phyloP scores from a whole-genome alignment of 2,329 filamentous ascomycete genomes.

The Plectosphaerella cucumerina region DNA sequence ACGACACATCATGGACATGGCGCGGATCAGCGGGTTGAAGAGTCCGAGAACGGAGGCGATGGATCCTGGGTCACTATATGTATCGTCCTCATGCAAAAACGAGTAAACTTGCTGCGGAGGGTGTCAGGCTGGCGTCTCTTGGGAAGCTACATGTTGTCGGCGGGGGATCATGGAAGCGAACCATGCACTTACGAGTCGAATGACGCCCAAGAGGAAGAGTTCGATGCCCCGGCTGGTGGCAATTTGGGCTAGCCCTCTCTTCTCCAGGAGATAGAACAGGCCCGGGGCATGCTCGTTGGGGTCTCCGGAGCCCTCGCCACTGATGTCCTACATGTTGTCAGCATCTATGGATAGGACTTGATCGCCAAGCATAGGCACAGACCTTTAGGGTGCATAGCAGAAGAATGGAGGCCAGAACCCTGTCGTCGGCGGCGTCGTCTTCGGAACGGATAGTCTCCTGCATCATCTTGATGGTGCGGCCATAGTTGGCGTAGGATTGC shows the following conservation, averaged over 20 bases:
- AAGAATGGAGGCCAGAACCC: slow-evolving; percentile 22
- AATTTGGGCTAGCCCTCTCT: slow-evolving; percentile 23
- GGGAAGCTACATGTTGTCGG: neutral
- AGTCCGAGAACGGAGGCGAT: slow-evolving; percentile 20
- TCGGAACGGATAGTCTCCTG: slow-evolving; percentile 20
- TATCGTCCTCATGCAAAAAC: slow-evolving; percentile 24
- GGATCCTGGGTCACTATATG: slow-evolving; percentile 23
- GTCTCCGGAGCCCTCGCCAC: slow-evolving; percentile 22
- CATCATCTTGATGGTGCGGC: slow-evolving; percentile 20
- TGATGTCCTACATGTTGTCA: slow-evolving; percentile 21
- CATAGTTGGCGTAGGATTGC: slow-evolving; percentile 23
- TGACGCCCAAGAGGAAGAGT: slow-evolving; percentile 22
- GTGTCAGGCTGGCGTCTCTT: neutral
- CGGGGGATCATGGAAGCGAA: neutral
- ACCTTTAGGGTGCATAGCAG: slow-evolving; percentile 25
- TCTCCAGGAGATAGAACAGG: slow-evolving; percentile 26
- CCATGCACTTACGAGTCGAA: slow-evolving; percentile 21
- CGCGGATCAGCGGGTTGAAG: slow-evolving; percentile 24
- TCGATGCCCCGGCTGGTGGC: slow-evolving; percentile 22
- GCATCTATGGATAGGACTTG: neutral
- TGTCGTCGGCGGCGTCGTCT: slow-evolving; percentile 21
- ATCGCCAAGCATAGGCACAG: neutral
- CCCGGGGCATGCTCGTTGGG: slow-evolving; percentile 25
- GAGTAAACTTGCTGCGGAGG: slow-evolving; percentile 24
- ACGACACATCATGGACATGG: slow-evolving; percentile 22